phyloP scores from a whole-genome alignment of 148 eudicot genomes.

The Agrostemma githago region DNA sequence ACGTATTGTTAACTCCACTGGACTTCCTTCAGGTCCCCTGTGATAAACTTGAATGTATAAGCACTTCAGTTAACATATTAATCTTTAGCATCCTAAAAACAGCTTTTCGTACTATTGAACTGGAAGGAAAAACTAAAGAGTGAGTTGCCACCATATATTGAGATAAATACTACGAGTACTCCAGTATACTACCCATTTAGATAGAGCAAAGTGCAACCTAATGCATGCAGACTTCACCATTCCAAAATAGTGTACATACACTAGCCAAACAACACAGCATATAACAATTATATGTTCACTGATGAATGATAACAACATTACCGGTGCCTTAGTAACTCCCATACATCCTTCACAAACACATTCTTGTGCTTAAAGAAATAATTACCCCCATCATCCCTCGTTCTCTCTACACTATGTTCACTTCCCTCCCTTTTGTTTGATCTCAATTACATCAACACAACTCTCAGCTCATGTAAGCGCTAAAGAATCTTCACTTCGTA shows the following conservation, averaged over 20 bases:
- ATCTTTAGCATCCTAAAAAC: neutral
- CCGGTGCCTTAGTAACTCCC: no score
- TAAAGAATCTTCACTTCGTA: no score
- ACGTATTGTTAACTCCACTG: conserved; percentile 58
- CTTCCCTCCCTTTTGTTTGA: no score
- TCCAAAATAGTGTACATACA: neutral
- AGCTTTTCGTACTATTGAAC: neutral
- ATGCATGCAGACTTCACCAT: neutral
- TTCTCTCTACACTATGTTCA: no score
- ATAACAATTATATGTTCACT: neutral
- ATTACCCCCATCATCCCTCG: no score
- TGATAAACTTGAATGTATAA: conserved; percentile 28
- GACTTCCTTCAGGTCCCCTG: conserved; percentile 96
- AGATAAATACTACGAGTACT: neutral
- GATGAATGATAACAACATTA: neutral
- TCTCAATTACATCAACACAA: no score
- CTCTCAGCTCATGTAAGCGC: no score
- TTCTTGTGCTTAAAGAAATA: no score
- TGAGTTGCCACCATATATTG: neutral
- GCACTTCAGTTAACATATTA: conserved; percentile 15
- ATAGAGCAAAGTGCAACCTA: neutral
- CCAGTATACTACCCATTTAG: neutral
- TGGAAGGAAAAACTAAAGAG: neutral
- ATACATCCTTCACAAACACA: no score
- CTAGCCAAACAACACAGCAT: neutral